Evolutionary conservation across 192 early-diverging fungal genomes (phyloP).

Genomic region (Mortierella hygrophila): DNA sequence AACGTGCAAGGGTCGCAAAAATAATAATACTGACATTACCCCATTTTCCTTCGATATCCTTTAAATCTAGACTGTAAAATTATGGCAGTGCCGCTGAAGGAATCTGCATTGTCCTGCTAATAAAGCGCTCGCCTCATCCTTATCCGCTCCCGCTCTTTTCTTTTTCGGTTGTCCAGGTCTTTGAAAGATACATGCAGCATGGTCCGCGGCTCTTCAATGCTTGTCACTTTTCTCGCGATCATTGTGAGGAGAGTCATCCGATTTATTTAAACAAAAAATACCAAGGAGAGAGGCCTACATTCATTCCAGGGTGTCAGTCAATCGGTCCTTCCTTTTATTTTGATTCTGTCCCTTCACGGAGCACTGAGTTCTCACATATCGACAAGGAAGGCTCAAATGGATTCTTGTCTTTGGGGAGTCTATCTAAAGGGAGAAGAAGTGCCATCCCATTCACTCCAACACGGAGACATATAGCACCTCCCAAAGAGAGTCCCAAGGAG

Average conservation of each 20-base stretch:
- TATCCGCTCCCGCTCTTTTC: neutral
- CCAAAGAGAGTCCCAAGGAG: neutral
- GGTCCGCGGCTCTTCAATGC: neutral
- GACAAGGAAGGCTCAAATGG: neutral
- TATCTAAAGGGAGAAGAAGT: neutral
- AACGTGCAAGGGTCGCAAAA: neutral
- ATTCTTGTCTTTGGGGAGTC: neutral
- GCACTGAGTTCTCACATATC: neutral
- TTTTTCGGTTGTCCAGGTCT: slow-evolving; percentile 1
- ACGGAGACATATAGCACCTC: neutral
- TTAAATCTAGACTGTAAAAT: slow-evolving; percentile 27
- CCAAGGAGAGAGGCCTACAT: neutral
- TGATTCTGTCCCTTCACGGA: neutral
- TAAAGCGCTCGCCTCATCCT: slow-evolving; percentile 14
- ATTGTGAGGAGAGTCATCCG: neutral
- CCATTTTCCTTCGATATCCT: neutral
- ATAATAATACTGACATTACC: neutral
- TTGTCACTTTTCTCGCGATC: neutral
- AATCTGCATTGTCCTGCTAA: neutral
- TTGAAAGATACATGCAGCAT: neutral
- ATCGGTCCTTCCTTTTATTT: neutral
- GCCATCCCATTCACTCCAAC: neutral
- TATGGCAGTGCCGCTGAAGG: slow-evolving; percentile 54
- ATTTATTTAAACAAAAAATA: neutral
- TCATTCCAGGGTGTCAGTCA: neutral